Evolutionary conservation across 345 rosid genomes (phyloP).

Genomic region (Noccaea caerulescens): DNA sequence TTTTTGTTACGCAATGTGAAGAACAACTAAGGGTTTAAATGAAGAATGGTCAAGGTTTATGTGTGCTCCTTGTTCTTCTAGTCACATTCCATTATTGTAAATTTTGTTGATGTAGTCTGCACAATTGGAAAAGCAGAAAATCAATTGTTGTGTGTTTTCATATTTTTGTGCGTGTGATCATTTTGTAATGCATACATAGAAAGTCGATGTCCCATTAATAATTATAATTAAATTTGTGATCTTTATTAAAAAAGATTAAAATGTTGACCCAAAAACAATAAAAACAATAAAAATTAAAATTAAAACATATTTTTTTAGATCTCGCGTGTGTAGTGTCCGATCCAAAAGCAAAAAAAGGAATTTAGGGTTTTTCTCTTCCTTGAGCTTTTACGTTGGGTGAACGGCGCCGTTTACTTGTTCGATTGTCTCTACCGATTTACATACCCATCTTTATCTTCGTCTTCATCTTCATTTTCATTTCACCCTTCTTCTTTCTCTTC

Average conservation of each 20-base stretch:
- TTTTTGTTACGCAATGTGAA: constrained; percentile 19
- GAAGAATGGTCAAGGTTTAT: background rate
- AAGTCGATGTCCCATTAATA: no score
- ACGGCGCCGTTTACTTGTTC: constrained; percentile 43
- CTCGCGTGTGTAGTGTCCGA: constrained; percentile 22
- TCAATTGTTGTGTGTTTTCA: background rate
- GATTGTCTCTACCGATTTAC: constrained; percentile 39
- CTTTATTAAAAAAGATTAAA: no score
- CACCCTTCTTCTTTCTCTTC: constrained; percentile 40
- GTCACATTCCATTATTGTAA: background rate
- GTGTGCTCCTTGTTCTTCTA: constrained; percentile 20
- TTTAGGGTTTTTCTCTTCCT: constrained; percentile 45
- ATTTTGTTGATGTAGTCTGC: background rate
- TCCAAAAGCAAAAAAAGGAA: constrained; percentile 23
- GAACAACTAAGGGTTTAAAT: constrained; percentile 1
- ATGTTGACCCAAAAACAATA: no score
- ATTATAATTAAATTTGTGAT: no score
- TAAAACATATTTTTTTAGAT: no score
- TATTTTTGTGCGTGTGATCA: background rate
- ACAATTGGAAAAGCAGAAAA: constrained; percentile 3
- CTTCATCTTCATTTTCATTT: constrained; percentile 19
- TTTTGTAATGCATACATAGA: no score
- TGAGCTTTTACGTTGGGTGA: constrained; percentile 34
- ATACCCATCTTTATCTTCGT: constrained; percentile 13
- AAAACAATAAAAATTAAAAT: no score